Percentiles rank a stretch among this genome's conserved stretches.
Conservation (phyloP, 2,329 filamentous ascomycete genomes). For the Sclerotinia nivalis region DNA sequence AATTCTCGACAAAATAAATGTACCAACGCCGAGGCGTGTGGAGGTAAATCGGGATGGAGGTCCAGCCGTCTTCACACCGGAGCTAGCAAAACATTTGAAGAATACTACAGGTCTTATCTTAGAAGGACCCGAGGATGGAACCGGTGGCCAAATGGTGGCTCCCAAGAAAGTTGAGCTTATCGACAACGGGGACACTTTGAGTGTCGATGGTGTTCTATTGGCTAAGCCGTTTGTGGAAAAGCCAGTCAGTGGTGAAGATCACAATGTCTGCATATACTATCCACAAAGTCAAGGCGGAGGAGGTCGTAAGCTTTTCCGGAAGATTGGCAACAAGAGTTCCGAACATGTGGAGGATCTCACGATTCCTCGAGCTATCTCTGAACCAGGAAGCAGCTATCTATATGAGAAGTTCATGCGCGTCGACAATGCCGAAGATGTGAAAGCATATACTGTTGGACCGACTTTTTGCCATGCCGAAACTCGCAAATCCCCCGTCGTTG, state of each 20-base stretch:
- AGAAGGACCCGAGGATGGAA: conserved; percentile 68
- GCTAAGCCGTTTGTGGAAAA: conserved; percentile 98
- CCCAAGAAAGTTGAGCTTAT: conserved; percentile 76
- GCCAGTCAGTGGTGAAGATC: conserved; percentile 95
- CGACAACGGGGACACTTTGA: conserved; percentile 85
- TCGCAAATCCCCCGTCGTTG: conserved; percentile 93
- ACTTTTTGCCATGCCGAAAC: conserved; percentile 96
- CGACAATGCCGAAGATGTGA: conserved; percentile 97
- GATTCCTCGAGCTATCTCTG: conserved; percentile 77
- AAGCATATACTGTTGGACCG: conserved; percentile 94
- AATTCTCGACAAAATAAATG: conserved; percentile 84
- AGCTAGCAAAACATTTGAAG: conserved; percentile 77
- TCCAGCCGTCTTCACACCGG: conserved; percentile 72
- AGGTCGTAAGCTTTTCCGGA: conserved; percentile 88
- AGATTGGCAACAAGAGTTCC: conserved; percentile 98
- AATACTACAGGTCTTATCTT: conserved; percentile 77
- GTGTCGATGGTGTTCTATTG: conserved; percentile 79
- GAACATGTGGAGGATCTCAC: conserved; percentile 81
- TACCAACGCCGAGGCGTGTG: conserved; percentile 83
- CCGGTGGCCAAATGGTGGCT: conserved; percentile 51
- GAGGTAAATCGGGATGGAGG: conserved; percentile 95
- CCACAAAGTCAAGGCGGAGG: conserved; percentile 84
- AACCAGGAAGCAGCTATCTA: conserved; percentile 81
- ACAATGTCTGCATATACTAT: conserved; percentile 98
- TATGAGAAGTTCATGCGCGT: conserved; percentile 97